Conservation (phyloP, 306 rosid species). For the Gleditsia sinensis region DNA sequence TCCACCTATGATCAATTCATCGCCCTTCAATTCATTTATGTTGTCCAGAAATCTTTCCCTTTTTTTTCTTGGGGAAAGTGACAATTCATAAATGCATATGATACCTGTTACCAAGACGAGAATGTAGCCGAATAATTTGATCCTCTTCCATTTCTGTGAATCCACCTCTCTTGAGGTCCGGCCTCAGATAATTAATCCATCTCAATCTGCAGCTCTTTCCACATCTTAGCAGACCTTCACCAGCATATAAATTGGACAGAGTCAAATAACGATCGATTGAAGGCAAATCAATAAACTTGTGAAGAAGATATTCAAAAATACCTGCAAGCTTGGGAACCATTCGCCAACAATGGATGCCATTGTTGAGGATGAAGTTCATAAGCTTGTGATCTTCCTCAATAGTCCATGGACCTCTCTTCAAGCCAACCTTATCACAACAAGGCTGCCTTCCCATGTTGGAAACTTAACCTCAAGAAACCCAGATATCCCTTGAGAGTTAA, state of each 20-base stretch:
- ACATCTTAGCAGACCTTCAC: constrained; percentile 83
- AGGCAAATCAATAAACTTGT: not conserved
- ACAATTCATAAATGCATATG: not conserved
- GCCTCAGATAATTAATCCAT: constrained; percentile 96
- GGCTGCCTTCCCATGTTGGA: constrained; percentile 87
- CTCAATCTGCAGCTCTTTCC: constrained; percentile 97
- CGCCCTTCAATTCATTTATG: no score
- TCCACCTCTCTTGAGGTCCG: constrained; percentile 95
- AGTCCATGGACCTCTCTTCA: constrained; percentile 98
- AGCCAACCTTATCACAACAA: constrained; percentile 91
- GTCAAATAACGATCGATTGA: constrained; percentile 12
- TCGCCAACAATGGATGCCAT: constrained; percentile 97
- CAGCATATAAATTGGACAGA: constrained; percentile 28
- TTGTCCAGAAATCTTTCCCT: not conserved
- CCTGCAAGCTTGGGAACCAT: constrained; percentile 98
- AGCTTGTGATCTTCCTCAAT: constrained; percentile 95
- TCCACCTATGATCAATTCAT: no score
- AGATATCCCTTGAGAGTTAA: constrained; percentile 24
- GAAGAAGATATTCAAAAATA: constrained; percentile 12
- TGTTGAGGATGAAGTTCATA: constrained; percentile 80
- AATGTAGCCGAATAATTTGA: constrained; percentile 87
- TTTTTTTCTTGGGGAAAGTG: not conserved
- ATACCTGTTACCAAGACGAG: constrained; percentile 91
- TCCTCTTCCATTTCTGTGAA: constrained; percentile 88
- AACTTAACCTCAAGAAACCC: not conserved